Evolutionary conservation across 108 stramenopile genomes (phyloP), one percentile per base, ranked within the genome.

Genomic region (Phaeodactylum tricornutum): DNA sequence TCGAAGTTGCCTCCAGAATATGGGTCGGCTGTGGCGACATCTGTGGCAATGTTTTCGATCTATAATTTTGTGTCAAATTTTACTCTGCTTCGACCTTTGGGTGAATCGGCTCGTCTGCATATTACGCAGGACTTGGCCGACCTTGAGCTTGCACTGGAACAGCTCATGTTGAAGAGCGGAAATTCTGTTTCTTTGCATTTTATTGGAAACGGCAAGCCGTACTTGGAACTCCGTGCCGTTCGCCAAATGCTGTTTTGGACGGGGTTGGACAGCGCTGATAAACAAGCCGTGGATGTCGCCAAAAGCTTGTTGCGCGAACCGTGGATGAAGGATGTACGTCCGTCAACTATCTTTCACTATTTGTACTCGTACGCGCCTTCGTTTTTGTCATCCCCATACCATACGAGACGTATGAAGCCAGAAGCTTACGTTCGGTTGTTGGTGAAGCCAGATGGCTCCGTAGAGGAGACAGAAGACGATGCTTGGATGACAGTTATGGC

Each of bases 401-500:
- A 91, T 55, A 66, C 71, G 37, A 86, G 84, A 48, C 61, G 79
- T 8, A 68, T 91, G 71, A 54, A 65, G 21, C 78, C 69, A 12
- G 84, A 85, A 17, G 82, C 84, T 17, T 91, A 86, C 55, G 87
- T 78, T 12, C 67, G 65, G n/a, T 44, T 73, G n/a, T 29, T 77
- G 45, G 77, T 85, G 0, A 57, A 71, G 25, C 53, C 78, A 23
- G 72, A 86, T 59, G 88, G 82, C n/a, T 67, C 69, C 12, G 65
- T 81, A 30, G 84, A 86, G 29, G 84, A 86, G 47, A 84, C 84
- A 2, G 88, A 91, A 59, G 79, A 79, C 11, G 71, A 65, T 38
- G 79, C 80, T n/a, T 91, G 88, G 88, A 81, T 91, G 79, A 77
- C 72, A 20, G 77, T 72, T 26, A 77, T 84, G 78, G 72, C 76